Evolutionary conservation across 768 basidiomycete genomes (phyloP).

Genomic region (Rhizopogon vulgaris): DNA sequence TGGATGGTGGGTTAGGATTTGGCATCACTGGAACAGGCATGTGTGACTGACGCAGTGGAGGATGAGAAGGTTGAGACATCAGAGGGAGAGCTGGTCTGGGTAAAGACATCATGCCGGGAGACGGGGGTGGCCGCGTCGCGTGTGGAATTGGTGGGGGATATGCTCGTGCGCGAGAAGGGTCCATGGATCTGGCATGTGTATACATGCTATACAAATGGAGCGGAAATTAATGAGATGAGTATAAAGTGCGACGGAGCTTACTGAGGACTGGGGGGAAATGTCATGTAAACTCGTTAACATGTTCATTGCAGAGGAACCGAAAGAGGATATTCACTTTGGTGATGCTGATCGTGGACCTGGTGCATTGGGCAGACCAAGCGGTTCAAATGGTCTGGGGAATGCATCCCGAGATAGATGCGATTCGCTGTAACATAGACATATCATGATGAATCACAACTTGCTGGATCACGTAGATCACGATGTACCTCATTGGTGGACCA

Average conservation of each 20-base stretch:
- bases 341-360: slow-evolving; percentile 11
- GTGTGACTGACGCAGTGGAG: not conserved
- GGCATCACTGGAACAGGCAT: slow-evolving; percentile 5
- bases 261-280: slow-evolving; percentile 12
- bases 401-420: slow-evolving; percentile 12
- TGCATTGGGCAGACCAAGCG: slow-evolving; percentile 12
- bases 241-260: slow-evolving; percentile 15
- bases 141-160: not conserved
- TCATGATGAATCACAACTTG: not conserved
- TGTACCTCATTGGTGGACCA: slow-evolving; percentile 11
- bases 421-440: not conserved
- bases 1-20: not conserved
- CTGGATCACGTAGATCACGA: not conserved
- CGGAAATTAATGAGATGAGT: slow-evolving; percentile 8
- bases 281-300: slow-evolving; percentile 2
- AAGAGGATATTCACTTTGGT: slow-evolving; percentile 14
- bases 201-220: slow-evolving; percentile 7
- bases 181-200: slow-evolving; percentile 7
- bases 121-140: slow-evolving; percentile 12
- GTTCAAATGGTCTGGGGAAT: slow-evolving; percentile 13
- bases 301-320: not conserved
- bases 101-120: not conserved
- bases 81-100: not conserved
- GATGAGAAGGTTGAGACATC: not conserved
- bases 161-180: not conserved